Evolutionary conservation across 2,329 filamentous ascomycete genomes (phyloP), one percentile per base, ranked within the genome.

Genomic region (Coniochaeta sp.): DNA sequence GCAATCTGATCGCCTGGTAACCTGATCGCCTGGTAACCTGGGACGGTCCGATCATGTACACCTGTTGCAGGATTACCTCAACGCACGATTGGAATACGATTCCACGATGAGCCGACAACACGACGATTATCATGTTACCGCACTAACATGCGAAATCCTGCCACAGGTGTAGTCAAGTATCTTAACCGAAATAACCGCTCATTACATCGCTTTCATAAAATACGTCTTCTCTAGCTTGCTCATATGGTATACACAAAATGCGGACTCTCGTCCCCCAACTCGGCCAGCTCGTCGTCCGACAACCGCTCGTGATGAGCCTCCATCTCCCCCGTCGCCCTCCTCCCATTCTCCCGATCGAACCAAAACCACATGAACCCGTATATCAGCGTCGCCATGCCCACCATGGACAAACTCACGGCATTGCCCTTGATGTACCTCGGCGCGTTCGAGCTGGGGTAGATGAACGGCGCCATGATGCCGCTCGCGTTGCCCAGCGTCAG

Each of bases 401-500:
- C 79, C 65, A 86, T 70, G 24, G 73, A 71, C 45, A 86, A 66
- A 3, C 80, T 83, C 9, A 84, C 72, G 1, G 80, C 81, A 59
- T 87, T 82, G 5, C 83, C 83, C 30, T 73, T 72, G 32, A 81
- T 69, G 60, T 81, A 86, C n/a, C 79, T 73, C 1, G 82, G 82
- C 1, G 65, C 72, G 48, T 83, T 78, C 0, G 54, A 52, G 12
- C 63, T 68, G 4, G 73, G 68, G 56, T 78, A 78, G 51, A 87
- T 81, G 59, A 89, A 90, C 0, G 85, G 81, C 3, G 84, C 78
- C 82, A 89, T 85, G 56, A 91, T 85, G 2, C 87, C 87, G 10
- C 82, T 78, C 14, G 76, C 73, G 56, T 91, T 91, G 2, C 86
- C 86, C 50, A 85, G 76, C 0, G 81, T 87, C 31, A 90, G 71